phyloP scores from a whole-genome alignment of 768 basidiomycete species.

The Stropharia rugosoannulata region DNA sequence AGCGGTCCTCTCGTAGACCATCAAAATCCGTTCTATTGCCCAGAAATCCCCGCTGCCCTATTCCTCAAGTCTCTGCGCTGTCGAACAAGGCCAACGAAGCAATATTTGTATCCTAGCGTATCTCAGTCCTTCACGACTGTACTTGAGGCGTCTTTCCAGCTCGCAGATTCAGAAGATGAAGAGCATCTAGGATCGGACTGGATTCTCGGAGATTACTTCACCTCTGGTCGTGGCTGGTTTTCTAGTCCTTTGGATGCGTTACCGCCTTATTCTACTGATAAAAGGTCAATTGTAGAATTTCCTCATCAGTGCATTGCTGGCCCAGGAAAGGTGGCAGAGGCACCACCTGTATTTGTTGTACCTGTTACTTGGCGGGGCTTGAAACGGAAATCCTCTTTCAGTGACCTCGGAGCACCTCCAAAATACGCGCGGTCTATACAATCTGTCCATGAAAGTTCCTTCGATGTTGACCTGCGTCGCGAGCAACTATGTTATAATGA shows the following conservation, averaged over 20 bases:
- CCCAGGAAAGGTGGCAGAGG: not conserved
- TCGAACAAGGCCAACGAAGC: slow-evolving; percentile 18
- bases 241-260: slow-evolving; percentile 10
- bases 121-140: slow-evolving; percentile 32
- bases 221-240: slow-evolving; percentile 10
- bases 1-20: slow-evolving; percentile 41
- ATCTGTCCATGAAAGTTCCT: slow-evolving; percentile 43
- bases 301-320: not conserved
- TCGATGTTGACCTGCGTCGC: slow-evolving; percentile 38
- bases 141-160: slow-evolving; percentile 27
- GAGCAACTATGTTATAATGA: slow-evolving; percentile 29
- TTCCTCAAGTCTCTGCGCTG: slow-evolving; percentile 47
- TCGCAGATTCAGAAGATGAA: slow-evolving; percentile 16
- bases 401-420: slow-evolving; percentile 40
- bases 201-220: slow-evolving; percentile 11
- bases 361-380: slow-evolving; percentile 17
- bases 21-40: slow-evolving; percentile 62
- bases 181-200: slow-evolving; percentile 9
- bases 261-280: slow-evolving; percentile 15
- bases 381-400: slow-evolving; percentile 35
- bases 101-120: slow-evolving; percentile 9
- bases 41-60: slow-evolving; percentile 41
- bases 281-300: not conserved
- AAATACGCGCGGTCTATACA: slow-evolving; percentile 44
- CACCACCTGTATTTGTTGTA: not conserved